phyloP scores from a whole-genome alignment of 257 asterid species.

The Prunella vulgaris region DNA sequence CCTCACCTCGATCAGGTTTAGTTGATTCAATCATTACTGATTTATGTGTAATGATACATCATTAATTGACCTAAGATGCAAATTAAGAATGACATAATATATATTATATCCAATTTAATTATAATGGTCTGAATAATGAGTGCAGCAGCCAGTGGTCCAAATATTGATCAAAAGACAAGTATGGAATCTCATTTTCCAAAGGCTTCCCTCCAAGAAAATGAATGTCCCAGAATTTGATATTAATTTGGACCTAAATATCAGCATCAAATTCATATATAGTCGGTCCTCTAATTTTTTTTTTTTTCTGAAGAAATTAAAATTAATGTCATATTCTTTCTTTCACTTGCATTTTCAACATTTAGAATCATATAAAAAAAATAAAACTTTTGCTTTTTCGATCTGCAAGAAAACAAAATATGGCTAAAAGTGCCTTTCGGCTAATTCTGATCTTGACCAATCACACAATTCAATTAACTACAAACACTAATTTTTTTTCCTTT shows the following conservation, averaged over 20 bases:
- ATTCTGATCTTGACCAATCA: constrained; percentile 10
- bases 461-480: constrained; percentile 19
- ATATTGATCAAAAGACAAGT: neutral
- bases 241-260: neutral
- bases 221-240: neutral
- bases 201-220: constrained; percentile 7
- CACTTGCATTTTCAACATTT: neutral
- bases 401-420: constrained; percentile 23
- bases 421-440: constrained; percentile 25
- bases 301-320: neutral
- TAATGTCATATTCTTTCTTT: constrained; percentile 11
- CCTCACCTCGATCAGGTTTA: neutral
- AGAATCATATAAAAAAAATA: neutral
- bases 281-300: neutral
- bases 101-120: too few species aligned
- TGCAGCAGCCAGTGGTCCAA: constrained; percentile 26
- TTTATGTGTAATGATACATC: constrained; percentile 23
- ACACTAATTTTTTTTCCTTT: neutral
- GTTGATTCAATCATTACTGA: constrained; percentile 27
- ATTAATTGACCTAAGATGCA: constrained; percentile 19
- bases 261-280: neutral
- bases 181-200: constrained; percentile 11
- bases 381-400: constrained; percentile 14
- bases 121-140: constrained; percentile 19
- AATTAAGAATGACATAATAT: neutral